phyloP scores from a whole-genome alignment of 2,329 filamentous ascomycete species.

The Chalaropsis thielavioides region DNA sequence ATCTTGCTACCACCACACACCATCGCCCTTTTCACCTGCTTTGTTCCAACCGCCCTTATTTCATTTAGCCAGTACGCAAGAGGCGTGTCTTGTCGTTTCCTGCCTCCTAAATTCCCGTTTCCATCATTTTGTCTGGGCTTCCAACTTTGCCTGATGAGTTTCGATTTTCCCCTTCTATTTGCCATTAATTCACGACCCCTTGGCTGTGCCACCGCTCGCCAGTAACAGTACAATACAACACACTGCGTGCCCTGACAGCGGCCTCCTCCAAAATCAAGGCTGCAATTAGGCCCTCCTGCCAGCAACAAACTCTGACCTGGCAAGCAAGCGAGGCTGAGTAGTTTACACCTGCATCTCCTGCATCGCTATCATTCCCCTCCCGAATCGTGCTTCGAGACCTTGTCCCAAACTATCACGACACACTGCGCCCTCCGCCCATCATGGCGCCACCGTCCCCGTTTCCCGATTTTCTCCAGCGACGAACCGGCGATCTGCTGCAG shows the following conservation, averaged over 20 bases:
- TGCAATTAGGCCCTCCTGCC: not conserved
- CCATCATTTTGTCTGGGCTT: not conserved
- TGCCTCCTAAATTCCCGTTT: not conserved
- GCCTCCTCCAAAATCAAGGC: not conserved
- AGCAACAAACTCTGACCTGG: not conserved
- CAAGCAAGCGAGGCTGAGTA: conserved; percentile 12
- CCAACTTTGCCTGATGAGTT: not conserved
- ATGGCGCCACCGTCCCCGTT: conserved; percentile 8
- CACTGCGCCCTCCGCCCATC: not conserved
- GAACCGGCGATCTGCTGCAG: conserved; percentile 4
- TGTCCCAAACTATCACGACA: not conserved
- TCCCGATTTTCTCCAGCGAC: not conserved
- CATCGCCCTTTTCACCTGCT: not conserved
- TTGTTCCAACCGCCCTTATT: not conserved
- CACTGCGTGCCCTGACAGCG: not conserved
- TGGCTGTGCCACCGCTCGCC: not conserved
- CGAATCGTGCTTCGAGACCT: not conserved
- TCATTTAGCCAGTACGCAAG: not conserved
- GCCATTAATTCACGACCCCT: not conserved
- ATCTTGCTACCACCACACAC: not conserved
- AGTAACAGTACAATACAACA: not conserved
- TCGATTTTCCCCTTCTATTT: not conserved
- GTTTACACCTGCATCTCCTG: conserved; percentile 12
- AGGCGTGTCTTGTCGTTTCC: conserved; percentile 2
- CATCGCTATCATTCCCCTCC: not conserved